Base-by-base conservation (phyloP, 2,329 filamentous ascomycete species). In the Colletotrichum theobromicola region DNA sequence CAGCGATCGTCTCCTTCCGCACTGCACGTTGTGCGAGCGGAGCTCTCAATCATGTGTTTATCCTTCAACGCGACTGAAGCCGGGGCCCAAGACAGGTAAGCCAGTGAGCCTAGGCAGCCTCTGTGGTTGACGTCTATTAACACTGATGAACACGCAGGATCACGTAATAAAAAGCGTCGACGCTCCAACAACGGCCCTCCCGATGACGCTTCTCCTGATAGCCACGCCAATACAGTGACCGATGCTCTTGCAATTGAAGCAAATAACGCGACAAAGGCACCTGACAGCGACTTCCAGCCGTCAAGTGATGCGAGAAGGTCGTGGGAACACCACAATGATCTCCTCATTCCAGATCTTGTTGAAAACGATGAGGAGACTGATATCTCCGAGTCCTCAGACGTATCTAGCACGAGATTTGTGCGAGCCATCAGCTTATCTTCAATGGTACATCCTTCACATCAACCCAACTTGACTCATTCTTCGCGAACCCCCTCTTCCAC, bases 401-500 rank as follows among this genome's bases (percentile, higher is more conserved):
- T 42, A 42, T 42, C 35, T 18, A 16, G 35, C 35, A 42, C 2
- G 16, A 42, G 35, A 42, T 42, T 42, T 16, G 16, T 42, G 35
- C 35, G 35, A 42, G 35, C 35, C 35, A 42, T 42, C 35, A 42
- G 35, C 35, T 42, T 42, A 18, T 42, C 35, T 42, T 42, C 35
- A 18, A 42, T 42, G 35, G 16, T 42, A 15, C 35, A 42, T 42
- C 35, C 35, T 42, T 42, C 35, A 37, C 35, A 42, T 42, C 35
- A 42, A 0, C 35, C 35, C 0, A 42, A 42, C 0, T 0, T 42
- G 16, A 42, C 35, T 5, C 18, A 15, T 42, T 16, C 1, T 1
- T 42, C 35, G 0, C 35, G 7, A 16, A 18, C 35, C 16, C 7
- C 35, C 35, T 18, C 35, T 42, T 42, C 35, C 0, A 42, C 35